Conservation (phyloP, 768 basidiomycete genomes). For the Hirschioporus abietinus region DNA sequence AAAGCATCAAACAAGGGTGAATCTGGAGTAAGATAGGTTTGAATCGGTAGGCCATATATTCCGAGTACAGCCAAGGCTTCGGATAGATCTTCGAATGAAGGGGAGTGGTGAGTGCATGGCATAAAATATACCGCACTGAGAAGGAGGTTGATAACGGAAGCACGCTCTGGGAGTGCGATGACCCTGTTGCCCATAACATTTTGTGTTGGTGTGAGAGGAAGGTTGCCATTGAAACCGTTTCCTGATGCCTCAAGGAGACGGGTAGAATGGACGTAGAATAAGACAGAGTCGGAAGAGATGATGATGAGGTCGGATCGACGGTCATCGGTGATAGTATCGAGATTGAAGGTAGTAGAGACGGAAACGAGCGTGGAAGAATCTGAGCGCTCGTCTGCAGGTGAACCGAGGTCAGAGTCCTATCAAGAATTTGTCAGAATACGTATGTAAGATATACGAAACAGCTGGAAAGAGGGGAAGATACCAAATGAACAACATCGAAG, state of each 20-base stretch:
- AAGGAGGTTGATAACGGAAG: too few relatives aligned
- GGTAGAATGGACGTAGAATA: conserved; percentile 74
- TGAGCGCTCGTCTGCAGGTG: conserved; percentile 25
- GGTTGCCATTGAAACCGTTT: conserved; percentile 56
- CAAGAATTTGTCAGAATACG: too few relatives aligned
- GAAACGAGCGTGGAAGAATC: conserved; percentile 58
- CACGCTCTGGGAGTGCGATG: too few relatives aligned
- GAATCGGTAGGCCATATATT: too few relatives aligned
- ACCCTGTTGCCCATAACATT: conserved; percentile 36
- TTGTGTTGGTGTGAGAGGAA: conserved; percentile 39
- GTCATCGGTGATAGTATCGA: conserved; percentile 51
- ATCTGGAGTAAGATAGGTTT: too few relatives aligned
- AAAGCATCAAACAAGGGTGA: conserved; percentile 28
- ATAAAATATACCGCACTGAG: too few relatives aligned
- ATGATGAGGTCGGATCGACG: conserved; percentile 57
- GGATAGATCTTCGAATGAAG: too few relatives aligned
- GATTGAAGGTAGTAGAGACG: conserved; percentile 79
- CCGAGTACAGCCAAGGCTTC: too few relatives aligned
- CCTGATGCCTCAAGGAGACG: conserved; percentile 53
- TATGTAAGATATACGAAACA: too few relatives aligned
- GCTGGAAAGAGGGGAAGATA: too few relatives aligned
- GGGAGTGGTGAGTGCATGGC: too few relatives aligned
- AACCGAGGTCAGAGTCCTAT: neutral
- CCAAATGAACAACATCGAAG: too few relatives aligned
- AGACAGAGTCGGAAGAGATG: conserved; percentile 70